phyloP scores from a whole-genome alignment of 73 alveolate genomes.

The Urostyla sp. region DNA sequence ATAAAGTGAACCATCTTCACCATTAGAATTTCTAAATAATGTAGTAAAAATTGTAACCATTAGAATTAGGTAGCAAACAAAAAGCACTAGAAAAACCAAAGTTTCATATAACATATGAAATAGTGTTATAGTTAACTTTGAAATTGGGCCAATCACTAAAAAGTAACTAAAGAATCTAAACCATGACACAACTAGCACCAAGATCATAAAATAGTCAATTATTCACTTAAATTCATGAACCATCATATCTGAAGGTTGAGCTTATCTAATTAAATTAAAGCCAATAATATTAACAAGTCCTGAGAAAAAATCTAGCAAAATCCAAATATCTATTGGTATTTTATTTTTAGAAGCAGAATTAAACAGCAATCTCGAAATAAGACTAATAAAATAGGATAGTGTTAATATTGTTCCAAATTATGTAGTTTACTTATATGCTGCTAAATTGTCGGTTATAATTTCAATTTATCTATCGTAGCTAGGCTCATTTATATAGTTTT shows the following conservation, averaged over 20 bases:
- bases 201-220: slow-evolving; percentile 55
- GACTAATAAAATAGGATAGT: slow-evolving; percentile 30
- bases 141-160: slow-evolving; percentile 53
- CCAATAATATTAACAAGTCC: slow-evolving; percentile 49
- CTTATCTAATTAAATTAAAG: slow-evolving; percentile 51
- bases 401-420: slow-evolving; percentile 61
- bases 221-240: slow-evolving; percentile 24
- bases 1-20: slow-evolving; percentile 29
- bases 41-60: slow-evolving; percentile 29
- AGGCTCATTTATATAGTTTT: slow-evolving; percentile 39
- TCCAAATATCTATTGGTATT: slow-evolving; percentile 59
- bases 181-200: slow-evolving; percentile 64
- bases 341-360: slow-evolving; percentile 37
- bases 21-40: slow-evolving; percentile 37
- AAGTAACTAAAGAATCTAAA: slow-evolving; percentile 64
- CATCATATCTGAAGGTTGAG: slow-evolving; percentile 23
- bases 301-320: slow-evolving; percentile 46
- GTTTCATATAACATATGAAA: slow-evolving; percentile 58
- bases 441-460: not conserved
- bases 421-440: slow-evolving; percentile 36
- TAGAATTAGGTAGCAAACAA: slow-evolving; percentile 35
- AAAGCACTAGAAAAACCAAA: slow-evolving; percentile 40
- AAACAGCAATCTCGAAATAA: slow-evolving; percentile 40
- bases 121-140: slow-evolving; percentile 54
- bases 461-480: slow-evolving; percentile 16